Evolutionary conservation across 164 flowering plant genomes (phyloP), one percentile per base, ranked within the genome.

Genomic region (Hamamelis virginiana): DNA sequence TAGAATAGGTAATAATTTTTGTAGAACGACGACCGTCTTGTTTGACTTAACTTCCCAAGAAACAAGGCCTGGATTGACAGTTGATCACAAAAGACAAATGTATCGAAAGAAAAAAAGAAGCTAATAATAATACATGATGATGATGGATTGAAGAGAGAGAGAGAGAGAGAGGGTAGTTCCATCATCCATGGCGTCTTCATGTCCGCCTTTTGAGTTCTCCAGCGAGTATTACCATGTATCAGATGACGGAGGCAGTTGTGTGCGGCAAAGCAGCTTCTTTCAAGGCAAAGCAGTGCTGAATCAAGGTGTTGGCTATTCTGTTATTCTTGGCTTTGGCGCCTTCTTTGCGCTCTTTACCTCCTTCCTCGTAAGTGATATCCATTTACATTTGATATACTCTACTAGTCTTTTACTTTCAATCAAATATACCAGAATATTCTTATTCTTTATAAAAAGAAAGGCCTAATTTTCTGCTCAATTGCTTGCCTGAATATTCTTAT

Each of bases 301-400:
- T 74, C 96, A 94, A 72, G 96, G 88, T 6, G 89, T 92, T 75
- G 98, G 98, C 6, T 94, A 93, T 61, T 77, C 97, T 69, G 91
- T 93, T 26, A 82, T 93, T 66, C 84, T 93, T 59, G 98, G 97
- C 1, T 93, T 93, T 75, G 98, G 98, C 9, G 98, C 94, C 27
- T 93, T 93, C 75, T 93, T 93, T 75, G 98, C 97, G 5, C 68
- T 90, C 75, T 91, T 93, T 81, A 93, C 98, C 13, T 91, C 97
- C 62, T 87, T 91, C 73, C 80, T 93, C 87, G 98, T 93, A 80
- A 3, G n/a, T n/a, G n/a, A n/a, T n/a, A n/a, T n/a, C n/a, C n/a
- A n/a, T n/a, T n/a, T n/a, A n/a, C n/a, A n/a, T n/a, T n/a, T n/a
- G n/a, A n/a, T n/a, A n/a, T n/a, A n/a, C n/a, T 33, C 41, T 33